Percentiles rank a stretch among this genome's conserved stretches.
These are phyloP conservation scores for Eimeria maxima DNA, from an alignment of 169 alveolate species.

Conservation along the genomic window DNA sequence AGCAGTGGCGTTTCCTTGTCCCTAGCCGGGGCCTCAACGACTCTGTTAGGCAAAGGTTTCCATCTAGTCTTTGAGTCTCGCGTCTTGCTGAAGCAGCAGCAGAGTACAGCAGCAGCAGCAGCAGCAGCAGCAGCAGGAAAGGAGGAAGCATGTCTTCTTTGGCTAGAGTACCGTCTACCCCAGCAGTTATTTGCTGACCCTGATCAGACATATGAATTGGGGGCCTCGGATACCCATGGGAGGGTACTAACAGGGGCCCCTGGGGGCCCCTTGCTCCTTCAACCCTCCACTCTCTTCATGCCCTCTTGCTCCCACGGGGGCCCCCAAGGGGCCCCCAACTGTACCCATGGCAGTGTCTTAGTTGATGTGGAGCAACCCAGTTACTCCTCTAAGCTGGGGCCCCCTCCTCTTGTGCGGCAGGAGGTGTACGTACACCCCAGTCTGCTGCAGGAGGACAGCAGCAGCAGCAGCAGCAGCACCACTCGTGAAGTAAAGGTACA, in stretches of 20 bases:
- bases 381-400: conserved; percentile 1
- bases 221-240: not conserved
- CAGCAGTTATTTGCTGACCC: conserved; percentile 34
- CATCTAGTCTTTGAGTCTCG: conserved; percentile 21
- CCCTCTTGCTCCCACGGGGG: not conserved
- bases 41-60: not conserved
- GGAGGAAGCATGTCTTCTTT: conserved; percentile 9
- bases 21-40: conserved; percentile 10
- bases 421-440: not conserved
- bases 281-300: too few relatives aligned
- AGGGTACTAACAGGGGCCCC: not conserved
- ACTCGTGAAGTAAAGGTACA: not conserved
- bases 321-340: not conserved
- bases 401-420: conserved; percentile 28
- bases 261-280: not conserved
- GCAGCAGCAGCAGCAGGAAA: not conserved
- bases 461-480: not conserved
- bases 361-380: conserved; percentile 39
- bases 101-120: not conserved
- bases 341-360: not conserved
- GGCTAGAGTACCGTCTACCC: not conserved
- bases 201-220: conserved; percentile 15
- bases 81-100: not conserved
- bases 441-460: not conserved
- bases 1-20: not conserved